Evolutionary conservation across 1,139 yeast species (phyloP), one percentile per base, ranked within the genome.

Genomic region (Blastobotrys illinoisensis): DNA sequence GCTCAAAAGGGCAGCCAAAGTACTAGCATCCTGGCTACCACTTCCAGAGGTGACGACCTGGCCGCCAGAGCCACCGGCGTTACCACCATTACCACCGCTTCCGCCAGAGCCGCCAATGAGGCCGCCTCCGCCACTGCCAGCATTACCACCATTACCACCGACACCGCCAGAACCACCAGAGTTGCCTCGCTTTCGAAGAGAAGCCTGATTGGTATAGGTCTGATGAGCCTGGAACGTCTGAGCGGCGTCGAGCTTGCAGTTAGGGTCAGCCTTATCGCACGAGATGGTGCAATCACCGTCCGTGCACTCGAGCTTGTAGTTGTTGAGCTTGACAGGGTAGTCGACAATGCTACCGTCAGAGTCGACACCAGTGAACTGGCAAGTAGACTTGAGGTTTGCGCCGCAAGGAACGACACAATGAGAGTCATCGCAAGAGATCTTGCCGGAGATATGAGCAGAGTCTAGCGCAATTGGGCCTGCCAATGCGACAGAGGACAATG

Each of bases 41-140:
- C 7, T 7, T 13, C 16, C 32, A 3, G 40, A 32, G 16, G 23
- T 23, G 16, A 20, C 9, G 16, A 44, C 5, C 46, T 44, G 46
- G 46, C 46, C 46, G 26, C 46, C 46, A 44, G 46, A 20, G 23
- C 46, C 46, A n/a, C 46, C 46, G n/a, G 46, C 46, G 18, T 19
- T 20, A 43, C 46, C 46, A 43, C 46, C 46, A 9, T 44, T 44
- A 11, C 46, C 46, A 44, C 46, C 46, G 14, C 24, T 44, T 3
- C 46, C 46, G 14, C 46, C 46, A 13, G 23, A 20, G 24, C 46
- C 26, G 14, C 46, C 46, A 20, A 44, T 44, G 16, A 44, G 26
- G 6, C 46, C 46, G 1, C 26, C n/a, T 14, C 46, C 46, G 24
- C 46, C 46, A 19, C 20, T 44, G 14, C 46, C 26, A 13, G 46